Evolutionary conservation across 306 rosid species (phyloP), one percentile per base, ranked within the genome.

Genomic region (Canavalia gladiata): DNA sequence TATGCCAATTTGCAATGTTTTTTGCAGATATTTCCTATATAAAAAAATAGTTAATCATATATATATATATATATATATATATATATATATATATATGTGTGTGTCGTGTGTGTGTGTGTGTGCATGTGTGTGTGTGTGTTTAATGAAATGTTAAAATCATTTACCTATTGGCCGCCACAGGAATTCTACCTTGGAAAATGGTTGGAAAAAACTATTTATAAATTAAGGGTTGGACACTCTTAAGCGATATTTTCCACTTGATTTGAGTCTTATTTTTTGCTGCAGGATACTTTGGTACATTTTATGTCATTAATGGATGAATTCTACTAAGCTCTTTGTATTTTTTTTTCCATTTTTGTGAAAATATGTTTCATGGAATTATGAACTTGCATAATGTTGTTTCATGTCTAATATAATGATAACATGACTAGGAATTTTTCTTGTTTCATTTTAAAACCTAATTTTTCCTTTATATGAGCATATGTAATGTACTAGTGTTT

Each of bases 201-300:
- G 63, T 80, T 80, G 79, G 31, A 70, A 55, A 65, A 57, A 56
- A 18, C 58, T 75, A 29, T 28, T 59, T 63, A 73, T 51, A 41
- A 69, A 68, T 79, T 49, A 54, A 37, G 56, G 46, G 34, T 5
- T 1, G 68, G 45, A 59, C 55, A 67, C 50, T 68, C 29, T 62
- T 2, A 6, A 30, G 29, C 31, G 52, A 31, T 52, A 12, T 64
- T 73, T 57, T 58, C 13, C 9, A 5, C 13, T 52, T 74, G 68
- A 62, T 57, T 54, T 46, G 37, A 13, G 45, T 74, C 25, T 6
- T 54, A 50, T 41, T 62, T 85, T 42, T 47, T 58, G 42, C 63
- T 63, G 70, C 55, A 35, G 72, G 76, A 7, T 68, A 8, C 47
- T 68, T 54, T 37, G 65, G 11, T 6, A 55, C 59, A 45, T 64